These are phyloP conservation scores for Hylodesmum podocarpum DNA, from an alignment of 306 rosid species.

Conservation along the genomic window DNA sequence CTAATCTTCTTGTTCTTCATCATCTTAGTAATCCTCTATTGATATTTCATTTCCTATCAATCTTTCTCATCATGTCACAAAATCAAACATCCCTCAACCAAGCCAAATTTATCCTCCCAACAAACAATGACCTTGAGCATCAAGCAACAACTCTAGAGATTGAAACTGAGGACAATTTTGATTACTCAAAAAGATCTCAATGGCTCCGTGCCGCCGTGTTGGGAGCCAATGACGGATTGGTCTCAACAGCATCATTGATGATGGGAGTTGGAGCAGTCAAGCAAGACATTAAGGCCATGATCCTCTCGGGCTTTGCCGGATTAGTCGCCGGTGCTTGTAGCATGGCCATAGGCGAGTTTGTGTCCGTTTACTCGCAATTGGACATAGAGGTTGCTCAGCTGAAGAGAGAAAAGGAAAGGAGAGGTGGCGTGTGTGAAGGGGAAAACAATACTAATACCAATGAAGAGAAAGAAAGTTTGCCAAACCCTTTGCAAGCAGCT, in stretches of 20 bases:
- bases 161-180: constrained; percentile 46
- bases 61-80: constrained; percentile 38
- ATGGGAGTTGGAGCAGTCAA: constrained; percentile 95
- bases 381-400: constrained; percentile 81
- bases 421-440: neutral
- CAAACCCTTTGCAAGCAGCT: constrained; percentile 88
- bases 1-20: neutral
- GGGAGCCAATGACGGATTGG: constrained; percentile 93
- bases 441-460: constrained; percentile 21
- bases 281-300: constrained; percentile 83
- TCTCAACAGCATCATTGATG: constrained; percentile 90
- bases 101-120: constrained; percentile 35
- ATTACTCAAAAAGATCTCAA: constrained; percentile 88
- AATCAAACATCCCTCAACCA: constrained; percentile 37
- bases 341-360: constrained; percentile 98
- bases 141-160: constrained; percentile 46
- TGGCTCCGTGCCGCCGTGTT: constrained; percentile 93
- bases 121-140: constrained; percentile 51
- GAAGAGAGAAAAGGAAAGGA: constrained; percentile 51
- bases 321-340: constrained; percentile 90
- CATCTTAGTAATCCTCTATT: neutral
- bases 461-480: constrained; percentile 52
- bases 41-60: neutral
- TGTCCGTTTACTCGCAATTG: constrained; percentile 84
- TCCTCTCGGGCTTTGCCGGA: constrained; percentile 82